A percentile compares a stretch with the other conserved stretches of the same genome.
Conservation (phyloP, 2,329 filamentous ascomycete species). For the Drechslerella stenobrocha region DNA sequence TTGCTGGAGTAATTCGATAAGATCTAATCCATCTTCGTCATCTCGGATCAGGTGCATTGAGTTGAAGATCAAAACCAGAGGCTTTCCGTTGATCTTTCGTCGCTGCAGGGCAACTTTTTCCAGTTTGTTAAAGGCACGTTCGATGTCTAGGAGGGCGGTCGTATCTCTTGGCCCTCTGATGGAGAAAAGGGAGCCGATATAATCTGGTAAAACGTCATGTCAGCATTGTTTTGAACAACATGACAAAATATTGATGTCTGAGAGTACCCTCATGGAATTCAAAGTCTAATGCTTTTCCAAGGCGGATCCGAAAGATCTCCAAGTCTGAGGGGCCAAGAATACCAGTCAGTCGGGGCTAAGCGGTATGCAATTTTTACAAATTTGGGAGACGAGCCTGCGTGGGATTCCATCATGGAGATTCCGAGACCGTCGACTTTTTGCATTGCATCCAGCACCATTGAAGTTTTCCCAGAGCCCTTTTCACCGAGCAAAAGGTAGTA, state of each 20-base stretch:
- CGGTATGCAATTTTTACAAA: background rate
- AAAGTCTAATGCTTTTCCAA: constrained; percentile 92
- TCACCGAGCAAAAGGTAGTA: constrained; percentile 72
- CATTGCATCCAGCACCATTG: constrained; percentile 96
- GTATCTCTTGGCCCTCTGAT: constrained; percentile 90
- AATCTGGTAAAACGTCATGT: constrained; percentile 73
- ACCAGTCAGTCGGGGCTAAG: background rate
- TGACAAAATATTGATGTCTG: background rate
- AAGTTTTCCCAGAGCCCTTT: constrained; percentile 90
- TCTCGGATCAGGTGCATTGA: constrained; percentile 88
- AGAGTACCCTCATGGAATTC: constrained; percentile 64
- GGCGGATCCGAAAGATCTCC: constrained; percentile 88
- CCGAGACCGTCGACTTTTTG: constrained; percentile 85
- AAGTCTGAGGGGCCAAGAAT: constrained; percentile 62
- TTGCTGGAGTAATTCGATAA: constrained; percentile 93
- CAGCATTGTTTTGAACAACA: background rate
- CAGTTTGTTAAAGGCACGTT: constrained; percentile 94
- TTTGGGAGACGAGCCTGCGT: constrained; percentile 61
- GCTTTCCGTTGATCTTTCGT: constrained; percentile 63
- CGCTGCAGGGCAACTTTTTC: constrained; percentile 87
- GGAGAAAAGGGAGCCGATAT: constrained; percentile 93
- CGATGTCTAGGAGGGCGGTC: constrained; percentile 89
- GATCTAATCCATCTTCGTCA: constrained; percentile 86
- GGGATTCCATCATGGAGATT: constrained; percentile 93
- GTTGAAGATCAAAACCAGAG: constrained; percentile 91